Evolutionary conservation across 495 filamentous ascomycete genomes (phyloP), one percentile per base, ranked within the genome.

Genomic region (Penicillium canescens): DNA sequence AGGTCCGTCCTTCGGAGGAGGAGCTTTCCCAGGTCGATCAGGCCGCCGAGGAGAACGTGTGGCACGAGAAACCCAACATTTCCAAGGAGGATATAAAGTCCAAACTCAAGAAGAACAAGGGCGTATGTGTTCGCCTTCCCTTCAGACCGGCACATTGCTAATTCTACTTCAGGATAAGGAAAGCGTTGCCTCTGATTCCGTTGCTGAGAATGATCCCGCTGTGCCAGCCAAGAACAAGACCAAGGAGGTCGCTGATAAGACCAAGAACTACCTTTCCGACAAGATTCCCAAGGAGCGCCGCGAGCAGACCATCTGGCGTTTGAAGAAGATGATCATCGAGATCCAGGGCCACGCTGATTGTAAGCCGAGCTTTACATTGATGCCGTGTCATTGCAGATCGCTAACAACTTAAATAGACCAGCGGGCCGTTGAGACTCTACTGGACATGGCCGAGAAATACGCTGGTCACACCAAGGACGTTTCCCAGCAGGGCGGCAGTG

Each of bases 241-340:
- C 18, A 46, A 54, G 36, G 69, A 75, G 50, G 47, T 57, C 18
- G 54, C 61, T 36, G 55, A 84, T 26, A 80, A 81, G 42, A 78
- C 84, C 23, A 84, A 79, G 64, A 81, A 87, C 50, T 98, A 96
- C 63, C 67, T 96, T 21, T 77, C 78, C 13, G 78, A 84, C 46
- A 98, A 97, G 78, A 78, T 98, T 68, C 93, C 94, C 0, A 77
- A 92, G 76, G 93, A 98, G 73, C 91, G 95, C 52, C 91, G 93
- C 26, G 92, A 98, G 3, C 93, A 96, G 77, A 85, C 85, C 21
- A 84, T 97, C 61, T 97, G 85, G 81, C 89, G 94, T 42, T 69
- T 98, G 52, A 98, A 97, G 84, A 98, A 97, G 82, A 96, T 98
- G 90, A 74, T 98, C 23, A 80, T 96, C 50, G 94, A 98, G 77